These are phyloP conservation scores for Penicillium longicatenatum DNA, from an alignment of 495 filamentous ascomycete genomes.

Conservation along the genomic window DNA sequence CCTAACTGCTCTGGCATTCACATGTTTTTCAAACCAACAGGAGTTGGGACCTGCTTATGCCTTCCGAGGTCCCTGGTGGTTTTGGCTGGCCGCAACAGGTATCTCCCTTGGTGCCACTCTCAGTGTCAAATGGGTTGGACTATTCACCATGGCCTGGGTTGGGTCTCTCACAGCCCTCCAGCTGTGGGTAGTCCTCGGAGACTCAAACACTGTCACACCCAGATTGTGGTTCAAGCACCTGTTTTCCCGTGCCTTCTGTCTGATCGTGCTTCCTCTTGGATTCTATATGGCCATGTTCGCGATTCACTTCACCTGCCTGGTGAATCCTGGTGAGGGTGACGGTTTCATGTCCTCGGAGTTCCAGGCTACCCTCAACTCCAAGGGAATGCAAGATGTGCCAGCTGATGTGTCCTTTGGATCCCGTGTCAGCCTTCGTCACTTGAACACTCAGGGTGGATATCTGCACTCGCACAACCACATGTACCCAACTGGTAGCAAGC, in stretches of 20 bases:
- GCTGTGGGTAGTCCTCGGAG: constrained; percentile 91
- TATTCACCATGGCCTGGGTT: constrained; percentile 99
- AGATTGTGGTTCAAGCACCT: constrained; percentile 94
- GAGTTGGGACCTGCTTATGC: constrained; percentile 86
- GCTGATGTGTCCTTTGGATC: constrained; percentile 90
- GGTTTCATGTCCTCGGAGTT: constrained; percentile 99
- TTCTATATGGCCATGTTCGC: constrained; percentile 97
- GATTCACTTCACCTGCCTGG: constrained; percentile 90
- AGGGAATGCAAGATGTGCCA: constrained; percentile 91
- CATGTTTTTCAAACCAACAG: constrained; percentile 93
- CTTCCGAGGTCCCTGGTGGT: constrained; percentile 92
- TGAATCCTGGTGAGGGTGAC: constrained; percentile 94
- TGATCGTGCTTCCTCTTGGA: constrained; percentile 83
- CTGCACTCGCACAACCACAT: constrained; percentile 95
- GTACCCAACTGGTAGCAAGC: constrained; percentile 96
- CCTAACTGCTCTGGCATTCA: constrained; percentile 87
- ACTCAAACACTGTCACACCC: constrained; percentile 79
- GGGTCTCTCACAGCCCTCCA: constrained; percentile 87
- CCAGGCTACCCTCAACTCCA: constrained; percentile 94
- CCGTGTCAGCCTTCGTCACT: constrained; percentile 81
- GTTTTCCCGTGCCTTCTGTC: constrained; percentile 84
- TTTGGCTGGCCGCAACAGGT: constrained; percentile 90
- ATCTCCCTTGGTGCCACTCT: constrained; percentile 86
- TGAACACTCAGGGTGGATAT: constrained; percentile 97
- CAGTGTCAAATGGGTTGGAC: constrained; percentile 97